Evolutionary conservation across 768 basidiomycete species (phyloP), one percentile per base, ranked within the genome.

Genomic region (Clitopilus passeckerianus): DNA sequence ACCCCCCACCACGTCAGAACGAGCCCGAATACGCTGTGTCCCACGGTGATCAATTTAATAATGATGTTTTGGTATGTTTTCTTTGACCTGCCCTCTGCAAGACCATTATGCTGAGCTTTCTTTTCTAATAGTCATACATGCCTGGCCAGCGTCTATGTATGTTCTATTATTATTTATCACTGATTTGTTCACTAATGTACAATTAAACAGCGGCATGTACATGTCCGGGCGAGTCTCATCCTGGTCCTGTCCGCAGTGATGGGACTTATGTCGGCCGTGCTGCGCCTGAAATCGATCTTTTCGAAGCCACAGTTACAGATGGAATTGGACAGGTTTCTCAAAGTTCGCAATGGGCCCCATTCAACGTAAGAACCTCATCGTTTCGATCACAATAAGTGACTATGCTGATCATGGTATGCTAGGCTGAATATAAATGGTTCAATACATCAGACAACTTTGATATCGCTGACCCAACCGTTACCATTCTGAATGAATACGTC

Each of bases 201-300:
- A 55, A 10, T 27, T 18, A n/a, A 27, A 15, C 50, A 74, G 75
- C 63, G 30, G 72, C 75, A 0, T 79, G 78, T 41, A 79, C 78
- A 23, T 79, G 78, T 58, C 67, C 72, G 2, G 77, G 76, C 35
- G 76, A 78, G 59, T 74, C 76, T 0, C 78, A 79, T 63, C 78
- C 77, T 18, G 77, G 77, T 5, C 77, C 77, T 6, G 66, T 75
- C 7, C 64, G 69, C 16, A 23, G 66, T 0, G 80, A 87, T 61
- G 86, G 86, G 4, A 71, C 74, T 0, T 88, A 81, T 64, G 80
- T 83, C 1, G 88, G 87, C n/a, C 74, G 88, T 10, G 69, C 82
- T 6, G 85, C 88, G 0, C 87, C 87, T 2, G 87, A 90, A 69
- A 87, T 90, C 57, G 89, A 90, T 66, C 73, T 90, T 58, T 79